Evolutionary conservation across 2,329 filamentous ascomycete species (phyloP).

Genomic region (Peltaster fructicola): DNA sequence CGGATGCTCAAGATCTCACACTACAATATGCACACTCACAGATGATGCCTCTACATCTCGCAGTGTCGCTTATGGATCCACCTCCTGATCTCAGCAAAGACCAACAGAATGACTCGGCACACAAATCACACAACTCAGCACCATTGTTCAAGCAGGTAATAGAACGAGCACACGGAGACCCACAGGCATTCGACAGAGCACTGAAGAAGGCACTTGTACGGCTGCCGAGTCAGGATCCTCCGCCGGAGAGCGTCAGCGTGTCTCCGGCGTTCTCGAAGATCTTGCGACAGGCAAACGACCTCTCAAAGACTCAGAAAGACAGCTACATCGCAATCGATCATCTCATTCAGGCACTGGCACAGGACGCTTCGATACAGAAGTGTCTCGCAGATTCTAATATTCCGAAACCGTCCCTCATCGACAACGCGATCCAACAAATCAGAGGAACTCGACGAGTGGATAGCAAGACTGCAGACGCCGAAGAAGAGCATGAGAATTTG

Average conservation of each 20-base stretch:
- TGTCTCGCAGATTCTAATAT: conserved; percentile 74
- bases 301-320: conserved; percentile 97
- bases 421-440: conserved; percentile 79
- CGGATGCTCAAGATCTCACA: conserved; percentile 73
- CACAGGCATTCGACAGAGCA: conserved; percentile 70
- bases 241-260: conserved; percentile 72
- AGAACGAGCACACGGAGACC: conserved; percentile 82
- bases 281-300: conserved; percentile 65
- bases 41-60: conserved; percentile 76
- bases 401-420: conserved; percentile 76
- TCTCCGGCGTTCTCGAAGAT: conserved; percentile 69
- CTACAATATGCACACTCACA: conserved; percentile 85
- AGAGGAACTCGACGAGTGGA: conserved; percentile 86
- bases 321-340: conserved; percentile 90
- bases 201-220: conserved; percentile 86
- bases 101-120: conserved; percentile 46
- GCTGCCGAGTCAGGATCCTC: conserved; percentile 83
- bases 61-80: conserved; percentile 62
- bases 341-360: conserved; percentile 66
- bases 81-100: conserved; percentile 59
- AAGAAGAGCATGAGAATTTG: conserved; percentile 84
- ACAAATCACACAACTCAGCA: conserved; percentile 44
- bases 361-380: conserved; percentile 57
- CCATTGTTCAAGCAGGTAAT: conserved; percentile 92
- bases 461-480: conserved; percentile 85